Conservation (phyloP, 176 grass and related monocot species). For the Leersia perrieri region DNA sequence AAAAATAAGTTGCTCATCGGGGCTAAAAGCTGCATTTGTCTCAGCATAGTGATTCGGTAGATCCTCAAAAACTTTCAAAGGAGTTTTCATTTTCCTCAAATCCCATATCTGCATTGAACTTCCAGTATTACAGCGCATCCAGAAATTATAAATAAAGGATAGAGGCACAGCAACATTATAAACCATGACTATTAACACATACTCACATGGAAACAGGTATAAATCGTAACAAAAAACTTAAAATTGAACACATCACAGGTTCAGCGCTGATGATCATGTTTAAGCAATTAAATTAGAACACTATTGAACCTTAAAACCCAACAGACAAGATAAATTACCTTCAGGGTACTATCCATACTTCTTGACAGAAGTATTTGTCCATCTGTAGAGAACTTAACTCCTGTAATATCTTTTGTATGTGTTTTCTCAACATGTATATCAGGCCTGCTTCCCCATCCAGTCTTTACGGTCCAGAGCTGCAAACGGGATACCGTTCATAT, state of each 20-base stretch:
- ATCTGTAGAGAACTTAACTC: slow-evolving; percentile 90
- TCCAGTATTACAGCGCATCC: slow-evolving; percentile 14
- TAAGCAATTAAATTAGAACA: neutral
- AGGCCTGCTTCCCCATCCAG: slow-evolving; percentile 98
- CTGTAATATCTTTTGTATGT: slow-evolving; percentile 91
- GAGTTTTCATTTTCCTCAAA: slow-evolving; percentile 69
- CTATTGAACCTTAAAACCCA: slow-evolving; percentile 4
- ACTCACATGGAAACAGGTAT: slow-evolving; percentile 10
- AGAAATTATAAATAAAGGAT: slow-evolving; percentile 30
- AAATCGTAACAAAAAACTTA: neutral
- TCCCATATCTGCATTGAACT: slow-evolving; percentile 79
- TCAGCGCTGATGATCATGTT: slow-evolving; percentile 19
- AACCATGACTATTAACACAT: slow-evolving; percentile 11
- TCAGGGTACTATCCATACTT: slow-evolving; percentile 90
- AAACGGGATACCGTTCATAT: slow-evolving; percentile 15
- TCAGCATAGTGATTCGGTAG: slow-evolving; percentile 87
- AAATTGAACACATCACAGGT: neutral
- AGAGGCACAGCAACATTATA: neutral
- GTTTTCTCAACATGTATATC: slow-evolving; percentile 85
- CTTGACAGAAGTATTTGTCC: slow-evolving; percentile 91
- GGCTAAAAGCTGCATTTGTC: slow-evolving; percentile 86
- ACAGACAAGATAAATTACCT: slow-evolving; percentile 49
- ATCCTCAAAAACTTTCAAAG: slow-evolving; percentile 86
- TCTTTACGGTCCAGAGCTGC: slow-evolving; percentile 93
- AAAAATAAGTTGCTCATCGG: slow-evolving; percentile 91